phyloP scores from a whole-genome alignment of 257 asterid genomes.

The Schizonepeta tenuifolia region DNA sequence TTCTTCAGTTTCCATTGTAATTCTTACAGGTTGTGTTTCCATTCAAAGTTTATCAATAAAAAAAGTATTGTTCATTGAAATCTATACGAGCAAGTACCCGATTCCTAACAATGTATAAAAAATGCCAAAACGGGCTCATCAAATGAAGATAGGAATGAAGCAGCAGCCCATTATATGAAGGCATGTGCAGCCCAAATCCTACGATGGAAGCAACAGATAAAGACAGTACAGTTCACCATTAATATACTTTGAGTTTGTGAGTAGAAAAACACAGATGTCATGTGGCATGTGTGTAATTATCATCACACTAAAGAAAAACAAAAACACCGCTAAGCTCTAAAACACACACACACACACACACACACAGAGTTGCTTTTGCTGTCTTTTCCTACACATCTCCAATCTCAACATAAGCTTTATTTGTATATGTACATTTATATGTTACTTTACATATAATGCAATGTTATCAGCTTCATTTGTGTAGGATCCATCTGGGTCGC shows the following conservation, averaged over 20 bases:
- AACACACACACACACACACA: constrained; percentile 30
- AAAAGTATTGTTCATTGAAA: no score
- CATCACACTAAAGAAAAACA: constrained; percentile 31
- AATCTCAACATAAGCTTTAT: constrained; percentile 34
- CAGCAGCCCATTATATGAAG: constrained; percentile 32
- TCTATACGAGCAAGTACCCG: no score
- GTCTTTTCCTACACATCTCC: constrained; percentile 39
- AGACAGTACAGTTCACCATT: constrained; percentile 42
- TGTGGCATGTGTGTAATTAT: constrained; percentile 36
- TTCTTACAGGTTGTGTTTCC: no score
- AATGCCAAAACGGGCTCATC: constrained; percentile 26
- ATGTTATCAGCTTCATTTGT: constrained; percentile 38
- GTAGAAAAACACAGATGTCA: constrained; percentile 28
- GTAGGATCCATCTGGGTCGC: constrained; percentile 44
- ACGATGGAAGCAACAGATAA: constrained; percentile 44
- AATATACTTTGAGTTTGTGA: constrained; percentile 28
- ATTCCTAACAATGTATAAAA: no score
- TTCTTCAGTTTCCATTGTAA: no score
- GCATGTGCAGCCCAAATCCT: constrained; percentile 54
- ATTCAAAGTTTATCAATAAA: no score
- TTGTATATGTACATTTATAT: neutral
- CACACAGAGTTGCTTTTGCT: constrained; percentile 26
- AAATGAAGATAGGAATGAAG: neutral
- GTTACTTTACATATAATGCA: constrained; percentile 34
- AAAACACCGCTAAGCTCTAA: constrained; percentile 23